Evolutionary conservation across 1,139 yeast species (phyloP).

Genomic region (Meyerozyma athensensis): DNA sequence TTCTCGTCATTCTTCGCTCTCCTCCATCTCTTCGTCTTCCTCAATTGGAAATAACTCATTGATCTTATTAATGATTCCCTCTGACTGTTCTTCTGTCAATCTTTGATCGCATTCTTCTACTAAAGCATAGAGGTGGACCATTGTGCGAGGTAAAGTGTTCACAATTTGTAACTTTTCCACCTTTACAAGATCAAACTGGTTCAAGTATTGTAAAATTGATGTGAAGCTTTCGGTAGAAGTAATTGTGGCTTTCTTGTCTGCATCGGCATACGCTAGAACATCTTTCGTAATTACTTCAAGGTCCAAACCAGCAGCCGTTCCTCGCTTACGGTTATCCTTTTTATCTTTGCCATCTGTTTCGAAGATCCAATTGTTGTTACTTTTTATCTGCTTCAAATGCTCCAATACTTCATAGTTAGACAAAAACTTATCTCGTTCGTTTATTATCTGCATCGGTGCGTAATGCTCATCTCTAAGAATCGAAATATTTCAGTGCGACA

Average conservation of each 20-base stretch:
- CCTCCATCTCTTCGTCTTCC: slow-evolving; percentile 32
- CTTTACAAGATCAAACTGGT: slow-evolving; percentile 61
- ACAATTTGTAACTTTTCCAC: slow-evolving; percentile 82
- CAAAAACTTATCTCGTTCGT: slow-evolving; percentile 56
- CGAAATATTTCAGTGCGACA: too few species aligned
- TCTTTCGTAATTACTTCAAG: slow-evolving; percentile 71
- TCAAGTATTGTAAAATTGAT: slow-evolving; percentile 47
- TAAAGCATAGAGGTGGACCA: slow-evolving; percentile 73
- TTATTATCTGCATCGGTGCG: slow-evolving; percentile 33
- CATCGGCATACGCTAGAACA: slow-evolving; percentile 43
- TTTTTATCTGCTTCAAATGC: slow-evolving; percentile 52
- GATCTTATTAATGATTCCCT: slow-evolving; percentile 49
- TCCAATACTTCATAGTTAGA: slow-evolving; percentile 69
- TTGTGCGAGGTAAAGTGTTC: slow-evolving; percentile 71
- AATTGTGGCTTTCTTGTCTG: slow-evolving; percentile 38
- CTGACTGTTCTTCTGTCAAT: slow-evolving; percentile 59
- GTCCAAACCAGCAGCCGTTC: slow-evolving; percentile 42
- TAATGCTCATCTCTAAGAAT: slow-evolving; percentile 1
- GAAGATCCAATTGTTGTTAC: slow-evolving; percentile 43
- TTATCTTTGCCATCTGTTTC: slow-evolving; percentile 17
- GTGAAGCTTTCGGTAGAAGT: slow-evolving; percentile 47
- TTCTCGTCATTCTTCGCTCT: slow-evolving; percentile 23
- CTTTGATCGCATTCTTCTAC: slow-evolving; percentile 92
- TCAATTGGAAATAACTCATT: slow-evolving; percentile 44
- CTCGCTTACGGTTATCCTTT: slow-evolving; percentile 35